A percentile compares a stretch with the other conserved stretches of the same genome.
These are phyloP conservation scores for Beta macrorhiza DNA, from an alignment of 179 eudicot genomes.

Conservation along the genomic window DNA sequence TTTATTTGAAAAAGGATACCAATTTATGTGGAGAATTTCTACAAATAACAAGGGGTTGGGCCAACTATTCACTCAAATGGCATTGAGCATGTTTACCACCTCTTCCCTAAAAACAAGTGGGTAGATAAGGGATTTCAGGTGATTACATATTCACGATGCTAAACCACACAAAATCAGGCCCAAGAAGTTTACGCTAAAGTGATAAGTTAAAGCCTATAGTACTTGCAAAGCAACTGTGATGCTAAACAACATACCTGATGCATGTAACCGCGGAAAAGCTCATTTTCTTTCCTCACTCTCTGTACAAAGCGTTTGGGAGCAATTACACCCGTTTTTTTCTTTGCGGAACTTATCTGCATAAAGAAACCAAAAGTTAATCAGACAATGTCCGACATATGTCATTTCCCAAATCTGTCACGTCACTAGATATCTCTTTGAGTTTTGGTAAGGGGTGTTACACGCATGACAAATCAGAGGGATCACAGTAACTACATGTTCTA, in stretches of 20 bases:
- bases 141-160: too few relatives aligned
- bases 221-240: background rate
- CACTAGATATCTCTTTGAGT: background rate
- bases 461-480: background rate
- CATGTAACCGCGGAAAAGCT: conserved; percentile 78
- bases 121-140: background rate
- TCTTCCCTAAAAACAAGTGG: background rate
- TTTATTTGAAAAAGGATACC: too few relatives aligned
- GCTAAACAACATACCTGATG: conserved; percentile 61
- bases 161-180: background rate
- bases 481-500: background rate
- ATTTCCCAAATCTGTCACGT: background rate
- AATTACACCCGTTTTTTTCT: conserved; percentile 90
- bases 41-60: background rate
- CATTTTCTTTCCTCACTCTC: conserved; percentile 77
- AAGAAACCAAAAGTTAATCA: conserved; percentile 11
- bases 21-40: too few relatives aligned
- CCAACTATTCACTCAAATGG: background rate
- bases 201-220: background rate
- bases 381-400: background rate
- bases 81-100: background rate
- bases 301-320: conserved; percentile 92
- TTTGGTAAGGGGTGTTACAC: background rate
- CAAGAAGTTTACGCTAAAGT: background rate
- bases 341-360: conserved; percentile 73